These are phyloP conservation scores for Citrus australasica DNA, from an alignment of 345 rosid genomes.

Conservation along the genomic window DNA sequence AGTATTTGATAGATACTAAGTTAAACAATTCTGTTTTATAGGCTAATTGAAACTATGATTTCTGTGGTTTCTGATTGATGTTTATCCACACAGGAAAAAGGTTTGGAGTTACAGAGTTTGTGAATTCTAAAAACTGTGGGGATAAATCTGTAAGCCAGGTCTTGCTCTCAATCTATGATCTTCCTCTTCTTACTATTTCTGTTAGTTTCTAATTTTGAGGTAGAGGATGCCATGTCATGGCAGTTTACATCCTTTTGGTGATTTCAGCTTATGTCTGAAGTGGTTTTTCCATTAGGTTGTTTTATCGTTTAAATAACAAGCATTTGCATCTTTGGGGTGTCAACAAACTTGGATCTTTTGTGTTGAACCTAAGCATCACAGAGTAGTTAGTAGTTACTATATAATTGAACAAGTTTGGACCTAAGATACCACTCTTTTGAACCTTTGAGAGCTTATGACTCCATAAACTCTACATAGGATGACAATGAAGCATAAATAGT, in stretches of 20 bases:
- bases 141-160: conserved; percentile 66
- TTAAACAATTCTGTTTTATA: not conserved
- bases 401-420: not conserved
- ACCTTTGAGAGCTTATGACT: not conserved
- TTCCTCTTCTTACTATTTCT: not conserved
- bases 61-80: not conserved
- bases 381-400: not conserved
- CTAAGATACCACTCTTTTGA: not conserved
- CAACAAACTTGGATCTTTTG: not conserved
- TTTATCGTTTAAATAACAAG: no score
- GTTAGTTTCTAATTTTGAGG: not conserved
- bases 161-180: not conserved
- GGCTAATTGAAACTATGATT: not conserved
- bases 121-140: conserved; percentile 43
- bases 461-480: not conserved
- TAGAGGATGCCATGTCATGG: not conserved
- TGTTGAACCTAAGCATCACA: no score
- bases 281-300: not conserved
- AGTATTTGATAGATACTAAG: not conserved
- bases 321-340: not conserved
- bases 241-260: not conserved
- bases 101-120: conserved; percentile 78
- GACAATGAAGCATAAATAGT: not conserved
- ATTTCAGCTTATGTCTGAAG: not conserved
- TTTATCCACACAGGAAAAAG: conserved; percentile 40